Evolutionary conservation across 2,329 filamentous ascomycete species (phyloP).

Genomic region (Stromatinia cepivora): DNA sequence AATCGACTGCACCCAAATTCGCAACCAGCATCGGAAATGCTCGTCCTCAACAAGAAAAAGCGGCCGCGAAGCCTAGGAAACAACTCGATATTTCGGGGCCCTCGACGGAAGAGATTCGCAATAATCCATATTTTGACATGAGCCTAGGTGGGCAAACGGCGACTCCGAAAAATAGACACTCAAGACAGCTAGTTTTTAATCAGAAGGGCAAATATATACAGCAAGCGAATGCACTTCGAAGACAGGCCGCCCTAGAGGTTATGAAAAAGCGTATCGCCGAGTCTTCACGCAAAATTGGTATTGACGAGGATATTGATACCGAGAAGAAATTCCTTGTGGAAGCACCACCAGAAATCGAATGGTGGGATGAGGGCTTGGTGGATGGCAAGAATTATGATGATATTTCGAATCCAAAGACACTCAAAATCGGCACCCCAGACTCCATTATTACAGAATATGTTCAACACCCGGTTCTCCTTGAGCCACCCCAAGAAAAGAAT

Average conservation of each 20-base stretch:
- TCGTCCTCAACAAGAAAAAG: constrained; percentile 44
- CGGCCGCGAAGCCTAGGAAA: constrained; percentile 48
- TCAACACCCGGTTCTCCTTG: constrained; percentile 87
- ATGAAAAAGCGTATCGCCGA: constrained; percentile 94
- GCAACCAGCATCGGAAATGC: constrained; percentile 45
- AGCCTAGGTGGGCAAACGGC: constrained; percentile 60
- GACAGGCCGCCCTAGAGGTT: constrained; percentile 84
- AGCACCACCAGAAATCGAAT: constrained; percentile 83
- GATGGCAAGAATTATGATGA: constrained; percentile 72
- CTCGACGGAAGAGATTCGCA: constrained; percentile 57
- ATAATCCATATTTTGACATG: constrained; percentile 83
- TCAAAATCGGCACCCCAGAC: constrained; percentile 77
- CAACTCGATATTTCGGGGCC: constrained; percentile 58
- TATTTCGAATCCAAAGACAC: constrained; percentile 61
- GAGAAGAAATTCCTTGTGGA: constrained; percentile 89
- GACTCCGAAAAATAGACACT: constrained; percentile 62
- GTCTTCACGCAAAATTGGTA: constrained; percentile 82
- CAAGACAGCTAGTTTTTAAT: constrained; percentile 83
- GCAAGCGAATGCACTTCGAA: constrained; percentile 84
- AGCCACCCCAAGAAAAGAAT: constrained; percentile 87
- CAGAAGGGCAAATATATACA: constrained; percentile 96
- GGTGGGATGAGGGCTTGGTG: constrained; percentile 93
- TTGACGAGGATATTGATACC: constrained; percentile 85
- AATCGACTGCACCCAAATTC: constrained; percentile 42
- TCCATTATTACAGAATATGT: constrained; percentile 88